Base-by-base conservation (phyloP, 345 rosid genomes). In the Populus tremula region DNA sequence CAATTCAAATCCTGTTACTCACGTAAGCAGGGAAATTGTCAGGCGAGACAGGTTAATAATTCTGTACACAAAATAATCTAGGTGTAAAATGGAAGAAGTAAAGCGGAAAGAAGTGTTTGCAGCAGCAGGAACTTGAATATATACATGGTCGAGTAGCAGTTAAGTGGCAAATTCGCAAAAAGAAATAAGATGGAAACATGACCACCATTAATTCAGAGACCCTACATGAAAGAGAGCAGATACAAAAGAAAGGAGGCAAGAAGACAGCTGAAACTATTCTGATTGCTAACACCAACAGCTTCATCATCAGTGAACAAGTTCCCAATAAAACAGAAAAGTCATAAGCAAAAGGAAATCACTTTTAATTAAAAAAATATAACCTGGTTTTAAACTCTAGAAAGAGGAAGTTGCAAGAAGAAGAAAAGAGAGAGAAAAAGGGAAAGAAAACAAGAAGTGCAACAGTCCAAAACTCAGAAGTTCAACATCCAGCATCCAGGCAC, bases 401-500 rank as follows among this genome's bases (percentile, higher is more conserved):
- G 38, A 53, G 67, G 75, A 69, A 43, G 70, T 35, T 35, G 41
- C 17, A 75, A 65, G 49, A 50, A 23, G 47, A 49, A 17, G 50
- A 66, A 76, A 71, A 17, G 76, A 59, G 41, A 50, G 50, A 17
- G 50, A 69, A 74, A 39, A 16, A 23, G 71, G 47, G 33, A 43
- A 39, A 50, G 66, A 63, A 66, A 75, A 70, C 70, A 69, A 85
- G 79, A 83, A 76, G 76, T 23, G 78, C 80, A 85, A 85, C 61
- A 67, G 87, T 86, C 94, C 91, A 87, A 59, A 85, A 83, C 78
- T 70, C 71, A 71, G 79, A 84, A 85, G 85, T 85, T 86, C 84
- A 89, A 82, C 89, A 88, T 85, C 85, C 84, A 77, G 83, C 84
- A 83, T 79, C 84, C 67, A 79, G 80, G 80, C 75, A 78, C 82